phyloP scores from a whole-genome alignment of 352 stramenopile genomes.

The Phytopythium mirpurense region DNA sequence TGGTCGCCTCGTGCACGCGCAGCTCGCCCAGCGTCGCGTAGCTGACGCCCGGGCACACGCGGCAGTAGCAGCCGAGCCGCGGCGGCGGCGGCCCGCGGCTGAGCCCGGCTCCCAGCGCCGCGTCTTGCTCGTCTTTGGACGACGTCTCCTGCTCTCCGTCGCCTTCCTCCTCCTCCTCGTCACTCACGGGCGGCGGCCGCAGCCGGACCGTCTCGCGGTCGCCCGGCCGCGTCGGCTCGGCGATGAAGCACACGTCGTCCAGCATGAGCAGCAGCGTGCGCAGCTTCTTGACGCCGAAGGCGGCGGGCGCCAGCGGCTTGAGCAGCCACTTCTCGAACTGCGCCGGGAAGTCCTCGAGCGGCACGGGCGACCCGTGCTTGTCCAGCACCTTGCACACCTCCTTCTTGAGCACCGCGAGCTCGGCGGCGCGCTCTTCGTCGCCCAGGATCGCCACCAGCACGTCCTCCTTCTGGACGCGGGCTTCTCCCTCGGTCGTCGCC shows the following conservation, averaged over 20 bases:
- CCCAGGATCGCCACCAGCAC: conserved; percentile 41
- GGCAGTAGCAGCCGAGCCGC: conserved; percentile 49
- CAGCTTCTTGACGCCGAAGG: conserved; percentile 78
- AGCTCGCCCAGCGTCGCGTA: conserved; percentile 60
- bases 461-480: conserved; percentile 38
- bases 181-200: conserved; percentile 30
- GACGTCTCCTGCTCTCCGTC: not conserved
- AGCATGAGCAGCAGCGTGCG: conserved; percentile 51
- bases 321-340: conserved; percentile 65
- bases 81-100: conserved; percentile 24
- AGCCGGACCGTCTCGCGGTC: conserved; percentile 68
- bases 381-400: conserved; percentile 74
- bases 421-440: conserved; percentile 32
- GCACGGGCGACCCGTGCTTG: conserved; percentile 31
- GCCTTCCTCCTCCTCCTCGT: conserved; percentile 16
- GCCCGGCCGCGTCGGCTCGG: conserved; percentile 34
- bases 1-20: conserved; percentile 56
- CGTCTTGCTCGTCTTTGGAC: conserved; percentile 4
- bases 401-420: conserved; percentile 63
- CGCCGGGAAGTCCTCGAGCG: conserved; percentile 39
- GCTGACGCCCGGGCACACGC: conserved; percentile 56
- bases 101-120: not conserved
- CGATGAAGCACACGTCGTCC: conserved; percentile 46
- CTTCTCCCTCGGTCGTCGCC: conserved; percentile 7
- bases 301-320: conserved; percentile 45